Evolutionary conservation across 2,329 filamentous ascomycete species (phyloP).

Genomic region (Trematosphaeria pertusa): DNA sequence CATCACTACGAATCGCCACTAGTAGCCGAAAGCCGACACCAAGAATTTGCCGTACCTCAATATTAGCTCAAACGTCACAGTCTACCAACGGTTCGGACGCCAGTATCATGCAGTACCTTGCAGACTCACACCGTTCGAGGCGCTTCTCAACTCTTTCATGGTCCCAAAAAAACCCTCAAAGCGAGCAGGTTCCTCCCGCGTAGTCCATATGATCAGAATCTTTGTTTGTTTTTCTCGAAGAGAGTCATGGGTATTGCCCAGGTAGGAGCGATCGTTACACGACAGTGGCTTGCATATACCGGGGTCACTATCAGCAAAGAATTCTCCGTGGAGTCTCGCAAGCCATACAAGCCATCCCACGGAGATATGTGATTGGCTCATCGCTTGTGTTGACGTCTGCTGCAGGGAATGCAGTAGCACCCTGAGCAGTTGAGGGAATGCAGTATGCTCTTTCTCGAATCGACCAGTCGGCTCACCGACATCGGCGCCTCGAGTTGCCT

Average conservation of each 20-base stretch:
- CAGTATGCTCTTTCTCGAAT: conserved; percentile 8
- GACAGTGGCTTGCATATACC: conserved; percentile 19
- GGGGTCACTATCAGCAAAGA: conserved; percentile 23
- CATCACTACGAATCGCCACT: no score
- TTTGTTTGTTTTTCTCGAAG: conserved; percentile 26
- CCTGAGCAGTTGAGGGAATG: conserved; percentile 9
- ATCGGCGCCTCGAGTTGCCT: conserved; percentile 16
- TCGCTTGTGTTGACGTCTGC: conserved; percentile 14
- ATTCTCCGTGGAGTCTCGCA: conserved; percentile 24
- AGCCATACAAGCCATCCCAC: conserved; percentile 26
- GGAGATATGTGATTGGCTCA: conserved; percentile 19
- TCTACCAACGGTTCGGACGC: conserved; percentile 3
- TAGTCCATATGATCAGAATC: conserved; percentile 12
- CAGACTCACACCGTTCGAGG: background rate
- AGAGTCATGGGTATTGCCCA: background rate
- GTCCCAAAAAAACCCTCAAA: no score
- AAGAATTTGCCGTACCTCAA: no score
- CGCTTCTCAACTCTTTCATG: background rate
- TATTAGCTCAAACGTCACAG: background rate
- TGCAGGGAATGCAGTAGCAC: conserved; percentile 16
- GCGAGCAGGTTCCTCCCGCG: no score
- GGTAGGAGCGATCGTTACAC: conserved; percentile 27
- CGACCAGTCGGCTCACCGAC: conserved; percentile 15
- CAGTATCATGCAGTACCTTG: conserved; percentile 4
- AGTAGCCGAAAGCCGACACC: no score